These are phyloP conservation scores for Yamadazyma mexicana DNA, from an alignment of 1,139 yeast species.

Conservation along the genomic window DNA sequence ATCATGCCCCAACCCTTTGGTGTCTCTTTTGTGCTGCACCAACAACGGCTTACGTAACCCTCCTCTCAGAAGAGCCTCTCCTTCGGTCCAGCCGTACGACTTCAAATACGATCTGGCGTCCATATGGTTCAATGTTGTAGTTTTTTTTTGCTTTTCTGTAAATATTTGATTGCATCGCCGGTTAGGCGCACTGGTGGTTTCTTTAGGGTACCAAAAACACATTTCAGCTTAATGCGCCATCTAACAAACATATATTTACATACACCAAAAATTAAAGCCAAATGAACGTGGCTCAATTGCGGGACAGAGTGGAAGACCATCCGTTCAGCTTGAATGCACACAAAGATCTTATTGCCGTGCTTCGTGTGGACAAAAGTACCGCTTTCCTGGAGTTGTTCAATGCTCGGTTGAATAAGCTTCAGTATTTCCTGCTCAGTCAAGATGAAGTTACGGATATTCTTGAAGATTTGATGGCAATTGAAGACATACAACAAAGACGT, in stretches of 20 bases:
- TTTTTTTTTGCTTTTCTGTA: constrained; percentile 1
- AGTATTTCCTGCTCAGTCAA: constrained; percentile 20
- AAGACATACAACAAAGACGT: constrained; percentile 13
- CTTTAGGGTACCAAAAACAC: too few species aligned
- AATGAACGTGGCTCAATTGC: constrained; percentile 7
- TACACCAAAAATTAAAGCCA: too few species aligned
- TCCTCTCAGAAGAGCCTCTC: constrained; percentile 78
- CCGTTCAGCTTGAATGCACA: constrained; percentile 16
- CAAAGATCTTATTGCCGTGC: neutral
- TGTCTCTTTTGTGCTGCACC: constrained; percentile 87
- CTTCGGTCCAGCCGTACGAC: constrained; percentile 89
- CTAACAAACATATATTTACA: too few species aligned
- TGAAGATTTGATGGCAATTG: constrained; percentile 21
- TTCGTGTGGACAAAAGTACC: too few species aligned
- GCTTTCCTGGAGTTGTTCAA: constrained; percentile 11
- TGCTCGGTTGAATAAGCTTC: constrained; percentile 21
- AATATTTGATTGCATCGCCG: constrained; percentile 1
- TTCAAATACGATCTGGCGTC: constrained; percentile 71
- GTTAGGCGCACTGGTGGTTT: neutral
- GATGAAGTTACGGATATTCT: constrained; percentile 29
- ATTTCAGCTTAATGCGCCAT: neutral
- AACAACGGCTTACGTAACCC: constrained; percentile 83
- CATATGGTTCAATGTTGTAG: constrained; percentile 51
- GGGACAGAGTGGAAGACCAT: constrained; percentile 8
- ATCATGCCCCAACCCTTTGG: constrained; percentile 83